Evolutionary conservation across 495 filamentous ascomycete genomes (phyloP), one percentile per base, ranked within the genome.

Genomic region (Hypoxylon subgilvum): DNA sequence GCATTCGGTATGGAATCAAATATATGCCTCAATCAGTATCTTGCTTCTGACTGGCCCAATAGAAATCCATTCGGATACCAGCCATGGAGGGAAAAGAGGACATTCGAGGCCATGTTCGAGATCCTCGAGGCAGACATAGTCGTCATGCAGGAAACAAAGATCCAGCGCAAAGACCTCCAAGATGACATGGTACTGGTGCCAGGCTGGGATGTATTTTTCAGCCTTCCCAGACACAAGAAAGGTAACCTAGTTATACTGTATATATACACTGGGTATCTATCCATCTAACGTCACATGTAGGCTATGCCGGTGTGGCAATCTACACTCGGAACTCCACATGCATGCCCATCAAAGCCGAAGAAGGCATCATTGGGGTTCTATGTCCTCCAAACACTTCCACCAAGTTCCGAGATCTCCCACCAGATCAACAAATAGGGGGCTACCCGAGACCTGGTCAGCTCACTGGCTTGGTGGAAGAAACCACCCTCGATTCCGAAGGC

Each of bases 151-250:
- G 94, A 98, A 71, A 88, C 90, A 19, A 98, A 96, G 74, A 97
- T 98, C 42, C 94, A 98, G 68, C 83, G 88, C 16, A 97, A 96
- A 68, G 93, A 98, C 63, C 79, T 98, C 1, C 78, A 80, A 21
- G 94, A 97, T 77, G 94, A 96, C 69, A 97, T 98, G 92, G 92
- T 98, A 10, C 72, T 97, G 4, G 86, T 98, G 0, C 86, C 91
- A 0, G 94, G 94, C 18, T 98, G 94, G 94, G 94, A 98, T 70
- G 96, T 92, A 61, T 96, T 86, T 70, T 97, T 96, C 73, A 96
- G 90, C 67, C 79, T 98, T 5, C 94, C 94, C 6, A 88, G 84
- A 68, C 79, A 94, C 62, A 97, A 97, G 74, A 96, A 97, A 76
- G 94, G 92, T 89, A 70, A 10, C 61, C 48, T n/a, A 27, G 25